Evolutionary conservation across 78 protist genomes (phyloP).

Genomic region (Dictyostelium firmibasis): DNA sequence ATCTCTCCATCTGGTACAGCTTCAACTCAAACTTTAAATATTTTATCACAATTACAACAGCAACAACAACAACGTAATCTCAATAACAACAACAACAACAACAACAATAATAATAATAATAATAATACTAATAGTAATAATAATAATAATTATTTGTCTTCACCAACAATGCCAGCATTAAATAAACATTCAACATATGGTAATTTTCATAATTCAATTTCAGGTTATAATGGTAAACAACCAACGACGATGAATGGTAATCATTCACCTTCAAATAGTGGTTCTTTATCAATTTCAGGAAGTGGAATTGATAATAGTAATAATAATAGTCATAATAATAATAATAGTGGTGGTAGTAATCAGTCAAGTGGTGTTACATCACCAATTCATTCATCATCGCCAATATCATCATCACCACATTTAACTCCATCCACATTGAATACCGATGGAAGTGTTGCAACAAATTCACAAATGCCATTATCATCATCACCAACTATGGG

Average conservation of each 20-base stretch:
- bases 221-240: not conserved
- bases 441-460: not conserved
- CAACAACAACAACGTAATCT: not conserved
- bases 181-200: not conserved
- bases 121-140: not conserved
- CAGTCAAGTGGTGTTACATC: not conserved
- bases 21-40: not conserved
- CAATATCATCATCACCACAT: not conserved
- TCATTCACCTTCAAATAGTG: not conserved
- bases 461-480: not conserved
- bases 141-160: not conserved
- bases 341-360: not conserved
- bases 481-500: constrained; percentile 16
- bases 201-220: not conserved
- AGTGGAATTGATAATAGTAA: not conserved
- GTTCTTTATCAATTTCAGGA: not conserved
- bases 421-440: not conserved
- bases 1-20: not conserved
- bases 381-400: not conserved
- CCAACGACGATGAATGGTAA: not conserved
- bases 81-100: too few species aligned
- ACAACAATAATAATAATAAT: too few species aligned
- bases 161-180: constrained; percentile 30
- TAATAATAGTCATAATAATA: not conserved
- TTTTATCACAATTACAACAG: not conserved